Base-by-base conservation (phyloP, 192 early-diverging fungal genomes). In the Lunasporangiospora selenospora region DNA sequence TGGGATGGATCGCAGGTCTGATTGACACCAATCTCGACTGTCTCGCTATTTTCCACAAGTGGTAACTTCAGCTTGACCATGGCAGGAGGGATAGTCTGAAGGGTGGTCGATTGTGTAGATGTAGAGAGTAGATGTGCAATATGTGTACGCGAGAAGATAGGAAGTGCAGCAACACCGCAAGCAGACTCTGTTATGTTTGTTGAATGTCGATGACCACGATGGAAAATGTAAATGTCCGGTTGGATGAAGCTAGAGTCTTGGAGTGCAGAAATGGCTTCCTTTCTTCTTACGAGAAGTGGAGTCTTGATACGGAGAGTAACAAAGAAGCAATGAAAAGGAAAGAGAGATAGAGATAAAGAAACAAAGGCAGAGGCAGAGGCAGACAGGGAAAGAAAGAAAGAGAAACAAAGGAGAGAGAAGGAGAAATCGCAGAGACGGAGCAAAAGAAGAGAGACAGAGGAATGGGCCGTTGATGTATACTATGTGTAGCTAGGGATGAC, bases 31-130 rank as follows among this genome's bases (percentile, higher is more conserved):
- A 63, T 53, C 0, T 16, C 46, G 18, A 19, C 69, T 21, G 62
- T 73, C 49, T 73, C 69, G 15, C 29, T 43, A 45, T 73, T 73
- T 48, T 73, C 69, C 54, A 57, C 31, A 16, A 73, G 33, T 0
- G 69, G 69, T 26, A 73, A 43, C 26, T 59, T 32, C 36, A 73
- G 43, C 12, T 73, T 23, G 43, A 73, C 69, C 69, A 73, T 73
- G n/a, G 37, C 40, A 15, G 26, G 45, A 27, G 26, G 29, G 26
- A 27, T 27, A 36, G 19, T 32, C 16, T 23, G 19, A 24, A 21
- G 19, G 15, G 33, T 19, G 51, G 51, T 33, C 15, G 13, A 24
- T 18, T 34, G 23, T 7, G 31, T 18, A 4, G 4, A 12, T 12
- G 18, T 16, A 30, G 0, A 33, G 21, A 26, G 2, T 21, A 26